Evolutionary conservation across 805 yeast species (phyloP).

Genomic region (Clavispora phyllophila): DNA sequence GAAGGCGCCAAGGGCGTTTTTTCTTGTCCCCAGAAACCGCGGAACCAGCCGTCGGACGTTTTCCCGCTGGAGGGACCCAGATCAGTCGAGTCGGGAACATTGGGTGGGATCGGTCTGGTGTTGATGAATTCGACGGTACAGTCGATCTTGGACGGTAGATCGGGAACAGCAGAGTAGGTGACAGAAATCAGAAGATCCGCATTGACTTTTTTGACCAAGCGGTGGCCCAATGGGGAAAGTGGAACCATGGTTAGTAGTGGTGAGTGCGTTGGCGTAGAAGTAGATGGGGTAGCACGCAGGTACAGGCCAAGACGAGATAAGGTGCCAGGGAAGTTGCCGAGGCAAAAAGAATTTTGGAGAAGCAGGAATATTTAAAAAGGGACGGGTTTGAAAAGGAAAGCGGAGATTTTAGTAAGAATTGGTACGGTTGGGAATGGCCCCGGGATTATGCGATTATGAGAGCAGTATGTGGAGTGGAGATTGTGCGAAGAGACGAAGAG

Average conservation of each 20-base stretch:
- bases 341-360: too few relatives aligned
- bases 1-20: background rate
- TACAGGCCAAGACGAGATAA: too few relatives aligned
- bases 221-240: constrained; percentile 1
- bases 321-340: too few relatives aligned
- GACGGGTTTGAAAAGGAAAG: too few relatives aligned
- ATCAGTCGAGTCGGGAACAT: background rate
- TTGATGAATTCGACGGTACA: constrained; percentile 7
- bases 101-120: constrained; percentile 1
- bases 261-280: background rate
- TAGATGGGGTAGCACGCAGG: background rate
- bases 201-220: constrained; percentile 1
- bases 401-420: too few relatives aligned
- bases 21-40: constrained; percentile 7
- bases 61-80: background rate
- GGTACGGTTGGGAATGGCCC: too few relatives aligned
- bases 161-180: constrained; percentile 5
- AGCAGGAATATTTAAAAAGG: too few relatives aligned
- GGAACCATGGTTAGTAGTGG: background rate
- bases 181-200: constrained; percentile 3
- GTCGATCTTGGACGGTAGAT: constrained; percentile 6
- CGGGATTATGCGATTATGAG: too few relatives aligned
- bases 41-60: constrained; percentile 6
- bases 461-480: too few relatives aligned
- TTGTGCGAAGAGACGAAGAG: too few relatives aligned